These are phyloP conservation scores for Fistulifera solaris DNA, from an alignment of 108 stramenopile species.

Conservation along the genomic window DNA sequence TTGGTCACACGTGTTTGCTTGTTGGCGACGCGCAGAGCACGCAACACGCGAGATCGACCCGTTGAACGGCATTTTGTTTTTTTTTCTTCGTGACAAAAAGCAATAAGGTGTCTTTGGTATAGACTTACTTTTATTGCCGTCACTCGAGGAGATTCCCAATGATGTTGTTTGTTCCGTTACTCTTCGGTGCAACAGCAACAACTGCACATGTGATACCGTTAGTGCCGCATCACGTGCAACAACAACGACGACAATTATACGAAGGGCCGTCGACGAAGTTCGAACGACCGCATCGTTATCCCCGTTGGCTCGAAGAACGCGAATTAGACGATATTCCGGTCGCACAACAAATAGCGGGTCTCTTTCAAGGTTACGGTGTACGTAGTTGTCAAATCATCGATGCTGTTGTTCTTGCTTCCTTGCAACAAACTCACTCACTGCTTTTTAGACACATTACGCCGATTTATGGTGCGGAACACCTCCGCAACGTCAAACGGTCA, in stretches of 20 bases:
- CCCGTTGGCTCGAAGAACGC: background rate
- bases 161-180: background rate
- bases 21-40: too few relatives aligned
- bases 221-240: slow-evolving; percentile 39
- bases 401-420: too few relatives aligned
- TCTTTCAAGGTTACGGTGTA: slow-evolving; percentile 65
- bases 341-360: slow-evolving; percentile 22
- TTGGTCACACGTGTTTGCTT: too few relatives aligned
- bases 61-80: too few relatives aligned
- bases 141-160: background rate
- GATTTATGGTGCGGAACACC: slow-evolving; percentile 93
- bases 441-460: slow-evolving; percentile 89
- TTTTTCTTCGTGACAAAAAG: too few relatives aligned
- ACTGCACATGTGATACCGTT: slow-evolving; percentile 11
- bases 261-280: background rate
- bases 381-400: too few relatives aligned
- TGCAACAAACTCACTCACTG: too few relatives aligned
- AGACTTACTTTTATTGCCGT: too few relatives aligned
- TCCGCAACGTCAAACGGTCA: slow-evolving; percentile 93
- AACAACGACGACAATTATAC: slow-evolving; percentile 2
- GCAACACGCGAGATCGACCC: too few relatives aligned
- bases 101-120: too few relatives aligned
- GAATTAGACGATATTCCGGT: slow-evolving; percentile 3
- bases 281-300: background rate
- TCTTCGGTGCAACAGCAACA: background rate